A percentile compares a stretch with the other conserved stretches of the same genome.
phyloP scores from a whole-genome alignment of 805 yeast species.

The Sugiyamaella valdiviana region DNA sequence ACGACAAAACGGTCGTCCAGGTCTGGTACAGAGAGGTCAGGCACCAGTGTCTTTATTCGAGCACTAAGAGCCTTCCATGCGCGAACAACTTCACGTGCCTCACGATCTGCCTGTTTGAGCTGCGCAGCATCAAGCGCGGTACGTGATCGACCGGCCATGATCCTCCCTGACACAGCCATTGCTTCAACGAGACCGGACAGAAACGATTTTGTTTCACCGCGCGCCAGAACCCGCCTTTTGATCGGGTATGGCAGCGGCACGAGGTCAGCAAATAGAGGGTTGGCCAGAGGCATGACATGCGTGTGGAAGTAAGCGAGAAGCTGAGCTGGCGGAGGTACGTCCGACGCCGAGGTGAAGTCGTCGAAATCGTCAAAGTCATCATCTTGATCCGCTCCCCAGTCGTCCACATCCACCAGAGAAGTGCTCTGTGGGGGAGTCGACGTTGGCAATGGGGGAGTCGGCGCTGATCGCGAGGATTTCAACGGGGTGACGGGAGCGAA shows the following conservation, averaged over 20 bases:
- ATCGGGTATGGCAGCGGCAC: slow-evolving; percentile 20
- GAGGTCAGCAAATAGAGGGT: slow-evolving; percentile 14
- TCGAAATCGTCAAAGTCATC: slow-evolving; percentile 25
- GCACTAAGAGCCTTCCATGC: slow-evolving; percentile 17
- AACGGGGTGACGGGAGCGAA: too few species aligned
- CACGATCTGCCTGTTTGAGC: slow-evolving; percentile 17
- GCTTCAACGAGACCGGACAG: slow-evolving; percentile 19
- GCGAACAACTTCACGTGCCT: slow-evolving; percentile 19
- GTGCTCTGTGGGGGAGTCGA: too few species aligned
- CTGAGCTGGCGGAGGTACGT: slow-evolving; percentile 29
- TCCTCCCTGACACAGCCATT: slow-evolving; percentile 17
- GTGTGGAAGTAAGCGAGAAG: slow-evolving; percentile 15
- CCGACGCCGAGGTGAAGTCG: slow-evolving; percentile 2
- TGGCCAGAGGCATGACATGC: slow-evolving; percentile 19
- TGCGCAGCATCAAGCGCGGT: slow-evolving; percentile 6
- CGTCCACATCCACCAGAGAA: neutral
- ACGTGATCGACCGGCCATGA: slow-evolving; percentile 24
- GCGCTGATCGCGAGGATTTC: neutral
- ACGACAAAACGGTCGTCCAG: slow-evolving; percentile 13
- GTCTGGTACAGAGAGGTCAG: slow-evolving; percentile 11
- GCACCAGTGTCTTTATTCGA: slow-evolving; percentile 16
- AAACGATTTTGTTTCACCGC: slow-evolving; percentile 18
- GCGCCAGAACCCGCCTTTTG: slow-evolving; percentile 20
- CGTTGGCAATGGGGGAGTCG: neutral
- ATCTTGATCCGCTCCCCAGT: neutral